These are phyloP conservation scores for Phaeosphaeriaceae sp. DNA, from an alignment of 2,329 filamentous ascomycete species.

Conservation along the genomic window DNA sequence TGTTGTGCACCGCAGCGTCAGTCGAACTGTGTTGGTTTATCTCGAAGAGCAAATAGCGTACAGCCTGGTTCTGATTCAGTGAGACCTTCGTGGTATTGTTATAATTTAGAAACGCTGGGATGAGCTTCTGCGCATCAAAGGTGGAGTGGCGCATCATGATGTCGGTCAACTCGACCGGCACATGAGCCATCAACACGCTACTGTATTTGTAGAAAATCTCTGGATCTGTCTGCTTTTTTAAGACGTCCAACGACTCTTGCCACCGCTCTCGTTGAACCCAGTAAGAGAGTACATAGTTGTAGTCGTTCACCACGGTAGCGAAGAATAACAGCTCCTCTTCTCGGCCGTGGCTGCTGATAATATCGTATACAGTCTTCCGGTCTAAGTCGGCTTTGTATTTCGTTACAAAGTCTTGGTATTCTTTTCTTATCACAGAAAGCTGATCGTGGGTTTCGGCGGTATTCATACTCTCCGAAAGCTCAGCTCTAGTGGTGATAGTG, in stretches of 20 bases:
- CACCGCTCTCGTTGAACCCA: conserved; percentile 97
- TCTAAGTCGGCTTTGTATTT: conserved; percentile 89
- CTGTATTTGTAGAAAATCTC: conserved; percentile 97
- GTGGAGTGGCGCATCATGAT: conserved; percentile 91
- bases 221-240: conserved; percentile 90
- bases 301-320: conserved; percentile 86
- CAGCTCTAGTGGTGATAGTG: conserved; percentile 86
- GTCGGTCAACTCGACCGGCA: conserved; percentile 85
- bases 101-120: conserved; percentile 92
- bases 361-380: conserved; percentile 89
- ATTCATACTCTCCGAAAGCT: conserved; percentile 74
- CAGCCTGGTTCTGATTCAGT: conserved; percentile 79
- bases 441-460: conserved; percentile 74
- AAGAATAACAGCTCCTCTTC: conserved; percentile 93
- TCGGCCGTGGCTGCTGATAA: conserved; percentile 92
- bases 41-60: conserved; percentile 91
- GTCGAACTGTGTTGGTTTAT: conserved; percentile 84
- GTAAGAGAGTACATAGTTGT: conserved; percentile 93
- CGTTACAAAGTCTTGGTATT: conserved; percentile 87
- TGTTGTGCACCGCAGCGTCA: conserved; percentile 92
- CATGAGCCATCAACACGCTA: conserved; percentile 93
- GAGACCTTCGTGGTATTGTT: conserved; percentile 76
- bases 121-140: conserved; percentile 83
- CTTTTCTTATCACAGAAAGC: conserved; percentile 71
- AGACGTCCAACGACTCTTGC: conserved; percentile 81